phyloP scores from a whole-genome alignment of 78 protist genomes.

The Dictyostelium firmibasis region DNA sequence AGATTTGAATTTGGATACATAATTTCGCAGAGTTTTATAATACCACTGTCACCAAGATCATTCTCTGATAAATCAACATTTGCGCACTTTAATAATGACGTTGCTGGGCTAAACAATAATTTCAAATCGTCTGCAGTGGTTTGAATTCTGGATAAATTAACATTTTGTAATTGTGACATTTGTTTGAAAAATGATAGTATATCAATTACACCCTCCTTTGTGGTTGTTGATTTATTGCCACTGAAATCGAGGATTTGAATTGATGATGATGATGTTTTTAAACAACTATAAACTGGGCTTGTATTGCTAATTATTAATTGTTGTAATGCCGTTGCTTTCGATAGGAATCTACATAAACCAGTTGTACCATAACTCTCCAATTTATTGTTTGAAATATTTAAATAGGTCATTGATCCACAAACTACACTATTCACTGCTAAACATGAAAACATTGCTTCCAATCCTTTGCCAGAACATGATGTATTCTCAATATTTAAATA shows the following conservation, averaged over 20 bases:
- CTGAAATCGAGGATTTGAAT: conserved; percentile 4
- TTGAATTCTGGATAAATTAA: conserved; percentile 26
- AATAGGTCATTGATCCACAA: neutral
- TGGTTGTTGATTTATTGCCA: conserved; percentile 40
- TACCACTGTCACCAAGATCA: conserved; percentile 62
- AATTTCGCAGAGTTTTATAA: conserved; percentile 59
- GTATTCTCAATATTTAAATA: conserved; percentile 31
- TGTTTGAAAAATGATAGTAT: conserved; percentile 44
- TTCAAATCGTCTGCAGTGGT: conserved; percentile 31
- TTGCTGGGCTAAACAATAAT: conserved; percentile 37
- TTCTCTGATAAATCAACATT: conserved; percentile 57
- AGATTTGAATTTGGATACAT: conserved; percentile 71
- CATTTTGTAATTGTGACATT: neutral
- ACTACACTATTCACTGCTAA: neutral
- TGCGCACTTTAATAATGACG: neutral
- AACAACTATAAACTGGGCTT: conserved; percentile 19
- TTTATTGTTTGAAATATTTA: conserved; percentile 36
- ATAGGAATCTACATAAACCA: conserved; percentile 43
- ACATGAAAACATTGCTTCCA: conserved; percentile 45
- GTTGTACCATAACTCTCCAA: conserved; percentile 17
- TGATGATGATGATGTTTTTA: neutral
- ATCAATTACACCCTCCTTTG: conserved; percentile 29
- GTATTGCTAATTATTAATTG: conserved; percentile 24
- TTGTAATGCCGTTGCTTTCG: conserved; percentile 19
- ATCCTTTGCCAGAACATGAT: conserved; percentile 19